Conservation (phyloP, 73 alveolate genomes). For the Paraurostyla sp. region DNA sequence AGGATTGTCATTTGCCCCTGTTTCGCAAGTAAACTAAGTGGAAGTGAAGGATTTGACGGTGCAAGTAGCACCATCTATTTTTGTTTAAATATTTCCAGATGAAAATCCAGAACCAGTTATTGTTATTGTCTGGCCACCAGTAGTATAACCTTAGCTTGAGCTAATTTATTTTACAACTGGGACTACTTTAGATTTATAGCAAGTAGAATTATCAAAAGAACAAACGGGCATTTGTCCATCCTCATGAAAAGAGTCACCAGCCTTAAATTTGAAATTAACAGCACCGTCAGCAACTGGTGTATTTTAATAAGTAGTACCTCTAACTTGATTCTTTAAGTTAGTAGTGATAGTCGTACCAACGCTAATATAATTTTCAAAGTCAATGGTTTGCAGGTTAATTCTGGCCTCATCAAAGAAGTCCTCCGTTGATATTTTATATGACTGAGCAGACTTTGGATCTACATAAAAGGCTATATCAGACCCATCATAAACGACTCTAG, state of each 20-base stretch:
- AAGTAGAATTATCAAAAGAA: slow-evolving; percentile 10
- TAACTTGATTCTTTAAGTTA: neutral
- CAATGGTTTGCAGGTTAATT: neutral
- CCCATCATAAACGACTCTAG: slow-evolving; percentile 36
- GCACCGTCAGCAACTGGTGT: neutral
- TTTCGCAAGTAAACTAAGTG: neutral
- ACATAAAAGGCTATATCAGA: slow-evolving; percentile 1
- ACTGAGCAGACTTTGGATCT: slow-evolving; percentile 19
- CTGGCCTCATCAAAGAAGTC: neutral
- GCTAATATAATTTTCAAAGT: slow-evolving; percentile 16
- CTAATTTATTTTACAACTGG: slow-evolving; percentile 10
- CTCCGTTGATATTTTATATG: neutral
- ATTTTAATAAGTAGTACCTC: neutral
- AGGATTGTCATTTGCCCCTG: neutral
- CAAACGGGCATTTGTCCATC: slow-evolving; percentile 1
- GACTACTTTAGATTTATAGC: slow-evolving; percentile 35
- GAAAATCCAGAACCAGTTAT: slow-evolving; percentile 37
- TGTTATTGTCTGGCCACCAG: slow-evolving; percentile 16
- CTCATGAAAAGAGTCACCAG: neutral
- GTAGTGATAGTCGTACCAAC: neutral
- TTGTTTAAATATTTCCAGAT: neutral
- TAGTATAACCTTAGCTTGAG: neutral
- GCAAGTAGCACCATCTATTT: slow-evolving; percentile 41
- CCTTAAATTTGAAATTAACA: neutral
- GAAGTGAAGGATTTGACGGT: neutral